These are phyloP conservation scores for Starmerella etchellsii DNA, from an alignment of 805 yeast genomes.

Conservation along the genomic window DNA sequence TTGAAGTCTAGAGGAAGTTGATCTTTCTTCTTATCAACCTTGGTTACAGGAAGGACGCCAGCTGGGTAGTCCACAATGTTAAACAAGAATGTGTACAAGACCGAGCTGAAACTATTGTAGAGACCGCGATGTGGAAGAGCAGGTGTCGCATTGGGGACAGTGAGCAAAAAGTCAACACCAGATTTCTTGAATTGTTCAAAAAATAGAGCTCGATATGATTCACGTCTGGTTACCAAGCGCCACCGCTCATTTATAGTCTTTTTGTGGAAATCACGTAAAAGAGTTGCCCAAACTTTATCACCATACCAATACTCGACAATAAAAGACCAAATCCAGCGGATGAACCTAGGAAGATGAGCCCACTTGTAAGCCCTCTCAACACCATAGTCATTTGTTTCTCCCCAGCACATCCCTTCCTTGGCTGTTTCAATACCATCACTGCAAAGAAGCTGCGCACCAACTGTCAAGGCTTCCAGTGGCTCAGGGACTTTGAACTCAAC, in stretches of 20 bases:
- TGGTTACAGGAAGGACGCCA: slow-evolving; percentile 46
- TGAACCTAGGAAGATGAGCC: slow-evolving; percentile 26
- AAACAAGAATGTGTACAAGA: slow-evolving; percentile 43
- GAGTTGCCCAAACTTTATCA: slow-evolving; percentile 30
- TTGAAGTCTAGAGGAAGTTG: slow-evolving; percentile 25
- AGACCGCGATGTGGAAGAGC: slow-evolving; percentile 32
- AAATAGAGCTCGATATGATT: slow-evolving; percentile 27
- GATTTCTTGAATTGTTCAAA: slow-evolving; percentile 18
- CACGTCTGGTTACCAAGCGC: slow-evolving; percentile 29
- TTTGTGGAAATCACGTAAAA: slow-evolving; percentile 28
- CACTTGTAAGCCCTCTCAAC: slow-evolving; percentile 26
- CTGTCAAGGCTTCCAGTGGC: slow-evolving; percentile 45
- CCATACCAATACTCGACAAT: slow-evolving; percentile 21
- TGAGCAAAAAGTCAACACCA: slow-evolving; percentile 30
- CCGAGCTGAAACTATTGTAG: slow-evolving; percentile 28
- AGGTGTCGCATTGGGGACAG: slow-evolving; percentile 34
- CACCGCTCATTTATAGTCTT: slow-evolving; percentile 29
- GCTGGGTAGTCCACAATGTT: slow-evolving; percentile 46
- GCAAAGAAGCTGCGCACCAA: slow-evolving; percentile 34
- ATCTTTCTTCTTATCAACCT: slow-evolving; percentile 34
- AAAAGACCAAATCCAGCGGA: slow-evolving; percentile 29
- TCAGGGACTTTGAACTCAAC: slow-evolving; percentile 37
- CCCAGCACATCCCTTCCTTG: slow-evolving; percentile 22
- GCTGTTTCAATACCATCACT: slow-evolving; percentile 29
- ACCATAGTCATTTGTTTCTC: slow-evolving; percentile 30